Percentiles rank a stretch among this genome's conserved stretches.
Conservation (phyloP, 1,284 basidiomycete species). For the Cryptococcus jaspeensis region DNA sequence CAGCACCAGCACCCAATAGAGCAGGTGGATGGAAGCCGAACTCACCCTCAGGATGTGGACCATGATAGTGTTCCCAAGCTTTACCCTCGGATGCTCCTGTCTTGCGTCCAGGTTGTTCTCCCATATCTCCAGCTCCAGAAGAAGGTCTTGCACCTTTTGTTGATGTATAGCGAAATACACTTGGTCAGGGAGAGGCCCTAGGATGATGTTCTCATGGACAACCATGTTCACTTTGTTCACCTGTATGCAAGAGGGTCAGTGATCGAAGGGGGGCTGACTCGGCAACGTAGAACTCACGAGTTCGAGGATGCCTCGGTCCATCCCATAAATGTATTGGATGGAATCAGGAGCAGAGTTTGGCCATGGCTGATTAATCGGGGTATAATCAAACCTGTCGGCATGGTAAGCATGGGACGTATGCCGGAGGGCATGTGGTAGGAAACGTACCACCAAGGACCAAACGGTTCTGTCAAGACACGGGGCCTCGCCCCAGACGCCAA, state of each 20-base stretch:
- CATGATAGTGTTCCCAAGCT: slow-evolving; percentile 15
- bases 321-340: slow-evolving; percentile 14
- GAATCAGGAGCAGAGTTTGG: slow-evolving; percentile 5
- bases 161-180: slow-evolving; percentile 4
- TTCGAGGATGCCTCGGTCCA: slow-evolving; percentile 19
- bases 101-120: slow-evolving; percentile 3
- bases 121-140: slow-evolving; percentile 20
- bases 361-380: not conserved
- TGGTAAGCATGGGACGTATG: not conserved
- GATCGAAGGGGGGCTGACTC: not conserved
- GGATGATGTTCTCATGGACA: slow-evolving; percentile 7
- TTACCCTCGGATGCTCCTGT: slow-evolving; percentile 3
- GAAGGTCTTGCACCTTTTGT: slow-evolving; percentile 15
- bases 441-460: slow-evolving; percentile 23
- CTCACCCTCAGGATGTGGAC: slow-evolving; percentile 13
- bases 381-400: slow-evolving; percentile 16
- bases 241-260: slow-evolving; percentile 2
- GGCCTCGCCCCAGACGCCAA: slow-evolving; percentile 14
- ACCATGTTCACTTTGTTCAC: slow-evolving; percentile 23
- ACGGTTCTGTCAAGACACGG: slow-evolving; percentile 17
- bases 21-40: not conserved
- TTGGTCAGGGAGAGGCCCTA: slow-evolving; percentile 4
- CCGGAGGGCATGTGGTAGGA: too few relatives aligned
- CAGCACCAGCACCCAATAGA: not conserved
- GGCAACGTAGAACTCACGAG: slow-evolving; percentile 10